Conservation (phyloP, 179 eudicot species). For the Beta lomatogona region DNA sequence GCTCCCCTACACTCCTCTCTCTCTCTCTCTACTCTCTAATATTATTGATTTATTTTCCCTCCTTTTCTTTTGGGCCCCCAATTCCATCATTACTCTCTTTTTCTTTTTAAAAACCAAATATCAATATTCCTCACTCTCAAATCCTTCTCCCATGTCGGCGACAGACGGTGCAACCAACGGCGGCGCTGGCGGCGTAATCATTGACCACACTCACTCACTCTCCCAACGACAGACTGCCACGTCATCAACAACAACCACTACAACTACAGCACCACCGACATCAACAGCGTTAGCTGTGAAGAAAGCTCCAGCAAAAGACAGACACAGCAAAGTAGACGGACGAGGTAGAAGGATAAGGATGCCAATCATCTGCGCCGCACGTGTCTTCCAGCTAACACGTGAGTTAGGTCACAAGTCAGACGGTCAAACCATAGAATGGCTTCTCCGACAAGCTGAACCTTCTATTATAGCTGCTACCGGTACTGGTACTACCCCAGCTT, state of each 20-base stretch:
- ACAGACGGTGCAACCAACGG: slow-evolving; percentile 41
- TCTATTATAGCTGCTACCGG: slow-evolving; percentile 89
- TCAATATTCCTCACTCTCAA: too few relatives aligned
- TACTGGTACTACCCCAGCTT: slow-evolving; percentile 73
- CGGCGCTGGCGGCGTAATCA: slow-evolving; percentile 27
- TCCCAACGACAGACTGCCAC: background rate
- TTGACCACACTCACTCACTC: slow-evolving; percentile 31
- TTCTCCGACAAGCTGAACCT: slow-evolving; percentile 80
- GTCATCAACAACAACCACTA: background rate
- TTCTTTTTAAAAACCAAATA: background rate
- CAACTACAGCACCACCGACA: background rate
- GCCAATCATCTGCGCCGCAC: slow-evolving; percentile 84
- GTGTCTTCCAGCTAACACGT: slow-evolving; percentile 76
- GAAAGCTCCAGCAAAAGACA: slow-evolving; percentile 83
- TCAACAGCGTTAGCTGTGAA: slow-evolving; percentile 44
- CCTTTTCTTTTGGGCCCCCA: slow-evolving; percentile 11
- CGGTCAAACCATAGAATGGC: slow-evolving; percentile 84
- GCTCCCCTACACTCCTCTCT: slow-evolving; percentile 12
- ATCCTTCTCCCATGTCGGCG: slow-evolving; percentile 48
- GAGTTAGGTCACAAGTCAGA: slow-evolving; percentile 79
- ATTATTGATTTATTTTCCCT: background rate
- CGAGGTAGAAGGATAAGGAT: slow-evolving; percentile 67
- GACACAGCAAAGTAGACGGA: slow-evolving; percentile 79
- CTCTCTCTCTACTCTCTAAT: background rate
- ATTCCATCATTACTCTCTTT: too few relatives aligned